Percentiles rank a stretch among this genome's conserved stretches.
phyloP scores from a whole-genome alignment of 257 asterid species.

The Euphrasia confusa region DNA sequence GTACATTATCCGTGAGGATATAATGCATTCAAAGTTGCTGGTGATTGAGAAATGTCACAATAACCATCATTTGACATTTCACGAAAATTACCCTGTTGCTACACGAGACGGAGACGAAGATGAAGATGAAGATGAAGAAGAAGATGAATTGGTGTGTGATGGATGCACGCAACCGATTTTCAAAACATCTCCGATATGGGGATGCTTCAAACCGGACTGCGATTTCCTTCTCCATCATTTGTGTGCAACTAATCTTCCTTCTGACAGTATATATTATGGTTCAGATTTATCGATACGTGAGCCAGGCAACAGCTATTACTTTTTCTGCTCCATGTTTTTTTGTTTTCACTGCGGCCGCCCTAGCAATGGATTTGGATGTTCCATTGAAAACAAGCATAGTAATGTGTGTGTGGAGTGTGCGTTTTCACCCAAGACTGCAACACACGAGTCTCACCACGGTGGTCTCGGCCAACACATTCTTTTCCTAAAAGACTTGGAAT shows the following conservation, averaged over 20 bases:
- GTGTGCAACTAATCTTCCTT: constrained; percentile 3
- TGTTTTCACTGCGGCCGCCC: background rate
- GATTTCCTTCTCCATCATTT: background rate
- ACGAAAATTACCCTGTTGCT: background rate
- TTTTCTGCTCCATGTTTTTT: background rate
- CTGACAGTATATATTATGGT: background rate
- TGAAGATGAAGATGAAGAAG: too few relatives aligned
- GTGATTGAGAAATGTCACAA: background rate
- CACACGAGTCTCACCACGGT: background rate
- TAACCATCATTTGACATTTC: background rate
- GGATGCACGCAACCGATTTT: background rate
- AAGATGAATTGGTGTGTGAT: background rate
- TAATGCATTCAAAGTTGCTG: background rate
- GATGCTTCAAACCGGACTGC: background rate
- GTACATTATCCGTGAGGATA: too few relatives aligned
- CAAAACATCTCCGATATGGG: background rate
- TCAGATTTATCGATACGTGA: background rate
- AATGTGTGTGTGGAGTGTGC: background rate
- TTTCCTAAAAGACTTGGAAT: background rate
- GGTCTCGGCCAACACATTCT: background rate
- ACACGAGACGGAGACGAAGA: background rate
- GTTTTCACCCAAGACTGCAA: background rate
- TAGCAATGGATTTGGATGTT: background rate
- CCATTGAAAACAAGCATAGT: accelerated
- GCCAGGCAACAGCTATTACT: background rate